These are phyloP conservation scores for Corymbia calophylla DNA, from an alignment of 441 rosid species.

Conservation along the genomic window DNA sequence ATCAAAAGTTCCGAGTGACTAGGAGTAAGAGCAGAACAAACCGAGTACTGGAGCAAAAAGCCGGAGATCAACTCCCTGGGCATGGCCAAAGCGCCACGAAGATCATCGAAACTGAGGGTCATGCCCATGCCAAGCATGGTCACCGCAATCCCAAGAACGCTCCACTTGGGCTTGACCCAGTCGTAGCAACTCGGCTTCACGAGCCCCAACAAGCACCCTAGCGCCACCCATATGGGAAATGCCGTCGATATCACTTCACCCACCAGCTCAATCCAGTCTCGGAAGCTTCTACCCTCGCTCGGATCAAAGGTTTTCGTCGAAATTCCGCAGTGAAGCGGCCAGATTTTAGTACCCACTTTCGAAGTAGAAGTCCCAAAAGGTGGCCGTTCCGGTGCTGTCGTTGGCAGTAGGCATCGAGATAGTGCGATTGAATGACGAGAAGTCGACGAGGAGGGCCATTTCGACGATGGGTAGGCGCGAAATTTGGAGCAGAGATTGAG, in stretches of 20 bases:
- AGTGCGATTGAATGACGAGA: neutral
- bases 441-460: neutral
- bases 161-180: conserved; percentile 77
- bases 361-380: neutral
- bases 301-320: conserved; percentile 36
- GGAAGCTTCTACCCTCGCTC: conserved; percentile 19
- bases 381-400: neutral
- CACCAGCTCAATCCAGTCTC: conserved; percentile 55
- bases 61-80: conserved; percentile 73
- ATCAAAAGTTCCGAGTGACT: neutral
- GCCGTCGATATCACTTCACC: conserved; percentile 67
- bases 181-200: conserved; percentile 48
- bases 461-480: neutral
- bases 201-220: conserved; percentile 70
- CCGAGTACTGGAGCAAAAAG: conserved; percentile 79
- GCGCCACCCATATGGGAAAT: conserved; percentile 79
- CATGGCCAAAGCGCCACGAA: conserved; percentile 71
- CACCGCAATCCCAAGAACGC: conserved; percentile 46
- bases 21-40: conserved; percentile 10
- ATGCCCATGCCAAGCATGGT: conserved; percentile 96
- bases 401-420: neutral
- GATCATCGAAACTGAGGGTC: conserved; percentile 85
- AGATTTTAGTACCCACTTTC: neutral
- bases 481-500: neutral
- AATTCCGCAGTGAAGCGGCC: conserved; percentile 35